Evolutionary conservation across 2,329 filamentous ascomycete genomes (phyloP).

Genomic region (Epichloe festucae): DNA sequence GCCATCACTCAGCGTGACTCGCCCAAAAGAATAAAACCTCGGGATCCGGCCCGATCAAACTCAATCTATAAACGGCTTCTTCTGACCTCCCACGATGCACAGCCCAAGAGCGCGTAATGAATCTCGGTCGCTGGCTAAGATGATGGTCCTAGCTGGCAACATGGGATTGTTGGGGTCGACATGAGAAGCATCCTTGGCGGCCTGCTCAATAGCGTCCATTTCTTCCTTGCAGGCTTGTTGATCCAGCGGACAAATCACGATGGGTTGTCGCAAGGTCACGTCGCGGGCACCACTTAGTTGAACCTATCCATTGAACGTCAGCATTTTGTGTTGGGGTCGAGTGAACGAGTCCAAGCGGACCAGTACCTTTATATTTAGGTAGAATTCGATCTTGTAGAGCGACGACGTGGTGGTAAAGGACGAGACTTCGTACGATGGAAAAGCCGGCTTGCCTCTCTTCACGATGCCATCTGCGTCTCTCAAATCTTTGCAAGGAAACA

Average conservation of each 20-base stretch:
- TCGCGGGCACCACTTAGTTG: constrained; percentile 79
- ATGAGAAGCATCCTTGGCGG: constrained; percentile 80
- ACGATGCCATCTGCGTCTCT: constrained; percentile 80
- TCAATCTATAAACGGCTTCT: constrained; percentile 53
- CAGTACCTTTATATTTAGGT: constrained; percentile 75
- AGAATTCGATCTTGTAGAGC: constrained; percentile 98
- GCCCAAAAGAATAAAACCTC: neutral
- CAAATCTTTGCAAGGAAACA: constrained; percentile 82
- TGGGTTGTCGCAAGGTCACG: constrained; percentile 78
- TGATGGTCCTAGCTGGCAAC: constrained; percentile 74
- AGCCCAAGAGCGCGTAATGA: constrained; percentile 47
- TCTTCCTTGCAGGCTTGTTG: constrained; percentile 94
- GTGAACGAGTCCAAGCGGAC: neutral
- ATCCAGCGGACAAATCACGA: constrained; percentile 91
- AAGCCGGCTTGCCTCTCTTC: constrained; percentile 70
- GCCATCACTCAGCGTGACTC: neutral
- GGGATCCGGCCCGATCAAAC: neutral
- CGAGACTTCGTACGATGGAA: constrained; percentile 76
- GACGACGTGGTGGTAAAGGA: constrained; percentile 91
- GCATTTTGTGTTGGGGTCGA: constrained; percentile 8
- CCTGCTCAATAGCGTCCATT: constrained; percentile 96
- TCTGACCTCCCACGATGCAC: constrained; percentile 50
- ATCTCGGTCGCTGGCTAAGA: constrained; percentile 62
- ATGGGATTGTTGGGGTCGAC: constrained; percentile 84
- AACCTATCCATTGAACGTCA: constrained; percentile 41